These are phyloP conservation scores for Rutstroemia sp. DNA, from an alignment of 2,329 filamentous ascomycete species.

Conservation along the genomic window DNA sequence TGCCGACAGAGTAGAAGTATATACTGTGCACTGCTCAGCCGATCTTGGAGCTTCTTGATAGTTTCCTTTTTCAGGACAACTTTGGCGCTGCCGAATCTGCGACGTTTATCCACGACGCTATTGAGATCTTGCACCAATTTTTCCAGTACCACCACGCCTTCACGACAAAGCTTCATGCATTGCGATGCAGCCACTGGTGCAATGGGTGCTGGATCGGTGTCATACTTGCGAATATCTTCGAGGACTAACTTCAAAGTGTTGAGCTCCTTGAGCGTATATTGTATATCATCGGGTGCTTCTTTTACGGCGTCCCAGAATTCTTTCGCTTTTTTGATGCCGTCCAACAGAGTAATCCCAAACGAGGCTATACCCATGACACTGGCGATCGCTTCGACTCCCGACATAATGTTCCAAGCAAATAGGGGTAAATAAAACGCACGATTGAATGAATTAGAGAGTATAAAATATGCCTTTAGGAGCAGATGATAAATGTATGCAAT, in stretches of 20 bases:
- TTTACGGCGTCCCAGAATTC: background rate
- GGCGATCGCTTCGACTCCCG: no score
- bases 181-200: background rate
- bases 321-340: background rate
- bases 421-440: no score
- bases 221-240: background rate
- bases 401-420: no score
- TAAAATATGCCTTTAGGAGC: no score
- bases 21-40: background rate
- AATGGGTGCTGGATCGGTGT: background rate
- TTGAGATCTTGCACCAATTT: background rate
- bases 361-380: background rate
- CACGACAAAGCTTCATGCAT: background rate
- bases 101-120: background rate
- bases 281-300: background rate
- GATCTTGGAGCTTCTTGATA: background rate
- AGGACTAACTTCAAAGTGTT: background rate
- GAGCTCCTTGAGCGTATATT: background rate
- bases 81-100: background rate
- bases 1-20: background rate
- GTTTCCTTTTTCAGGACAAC: background rate
- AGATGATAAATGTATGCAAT: no score
- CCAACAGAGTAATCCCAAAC: background rate
- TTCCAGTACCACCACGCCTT: background rate
- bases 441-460: no score